Evolutionary conservation across 2,329 filamentous ascomycete species (phyloP), one percentile per base, ranked within the genome.

Genomic region (Calonectria montana): DNA sequence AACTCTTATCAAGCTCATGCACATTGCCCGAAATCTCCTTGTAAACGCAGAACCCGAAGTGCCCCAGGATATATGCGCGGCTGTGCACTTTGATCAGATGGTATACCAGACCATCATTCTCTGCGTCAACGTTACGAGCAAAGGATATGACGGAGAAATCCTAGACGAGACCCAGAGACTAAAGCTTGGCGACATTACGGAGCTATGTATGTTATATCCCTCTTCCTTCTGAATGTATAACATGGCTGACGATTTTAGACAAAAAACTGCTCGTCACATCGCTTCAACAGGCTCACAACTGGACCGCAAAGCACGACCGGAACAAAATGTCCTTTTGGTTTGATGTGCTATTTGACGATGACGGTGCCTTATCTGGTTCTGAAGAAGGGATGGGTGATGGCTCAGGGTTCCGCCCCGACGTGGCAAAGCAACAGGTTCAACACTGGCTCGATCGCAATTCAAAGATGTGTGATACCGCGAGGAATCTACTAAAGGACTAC

Each of bases 311-410:
- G 73, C 91, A 93, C 76, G 91, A 93, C 77, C 85, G 91, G 41
- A 92, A 92, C 81, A 93, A 93, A 80, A 93, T 92, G 90, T 87
- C 89, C 0, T 93, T 93, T 72, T 93, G 91, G 91, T 90, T 89
- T 68, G 89, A 91, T 66, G 89, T 92, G 31, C 82, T 93, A 9
- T 92, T 92, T 67, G 91, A 93, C 66, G 90, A 90, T 35, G 87
- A 88, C 35, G 84, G 84, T 8, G 83, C 82, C 3, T 82, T 85
- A 35, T 85, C 85, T 10, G 85, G 86, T 55, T 85, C 87, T 2
- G 87, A 90, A 43, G 89, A 91, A 68, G 83, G 83, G 2, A 82
- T 88, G n/a, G 83, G 85, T 35, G 88, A 91, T 65, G 85, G 86
- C 53, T 86, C 86, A 13, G 87, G 87, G 9, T 89, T 91, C 71